Evolutionary conservation across 2,329 filamentous ascomycete genomes (phyloP).

Genomic region (Arthrobotrys entomopaga): DNA sequence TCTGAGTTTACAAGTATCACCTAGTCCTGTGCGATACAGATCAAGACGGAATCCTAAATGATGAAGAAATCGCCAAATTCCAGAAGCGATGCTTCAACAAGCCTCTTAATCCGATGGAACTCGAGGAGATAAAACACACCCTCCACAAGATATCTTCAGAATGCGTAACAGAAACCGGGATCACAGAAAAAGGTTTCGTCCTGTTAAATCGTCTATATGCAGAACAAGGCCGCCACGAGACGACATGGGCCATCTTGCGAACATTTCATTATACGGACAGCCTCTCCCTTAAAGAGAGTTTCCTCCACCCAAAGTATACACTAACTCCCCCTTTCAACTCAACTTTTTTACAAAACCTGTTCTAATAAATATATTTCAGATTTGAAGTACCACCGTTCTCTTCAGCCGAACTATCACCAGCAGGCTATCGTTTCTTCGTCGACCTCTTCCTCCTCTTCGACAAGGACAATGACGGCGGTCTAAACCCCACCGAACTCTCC

Average conservation of each 20-base stretch:
- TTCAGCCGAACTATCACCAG: constrained; percentile 91
- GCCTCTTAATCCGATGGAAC: constrained; percentile 79
- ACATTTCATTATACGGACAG: constrained; percentile 98
- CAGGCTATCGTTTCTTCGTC: constrained; percentile 96
- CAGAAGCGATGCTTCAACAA: constrained; percentile 87
- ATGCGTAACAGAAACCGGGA: constrained; percentile 74
- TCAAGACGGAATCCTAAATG: constrained; percentile 90
- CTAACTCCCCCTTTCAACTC: constrained; percentile 68
- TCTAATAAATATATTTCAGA: constrained; percentile 29
- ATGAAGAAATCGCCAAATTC: constrained; percentile 89
- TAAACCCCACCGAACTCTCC: constrained; percentile 84
- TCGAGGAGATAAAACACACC: constrained; percentile 89
- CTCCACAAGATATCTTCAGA: constrained; percentile 76
- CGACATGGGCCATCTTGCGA: constrained; percentile 95
- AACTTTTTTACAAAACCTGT: background rate
- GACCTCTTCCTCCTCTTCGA: constrained; percentile 95
- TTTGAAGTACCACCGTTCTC: constrained; percentile 93
- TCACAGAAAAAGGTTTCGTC: constrained; percentile 84
- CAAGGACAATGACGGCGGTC: constrained; percentile 94
- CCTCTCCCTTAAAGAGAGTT: constrained; percentile 87
- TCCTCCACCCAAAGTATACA: constrained; percentile 78
- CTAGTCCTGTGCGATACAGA: constrained; percentile 84
- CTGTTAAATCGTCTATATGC: constrained; percentile 95
- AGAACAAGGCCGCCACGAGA: constrained; percentile 96
- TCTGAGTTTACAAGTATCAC: constrained; percentile 3